Base-by-base conservation (phyloP, 2,329 filamentous ascomycete species). In the Emmonsiellopsis sp. region DNA sequence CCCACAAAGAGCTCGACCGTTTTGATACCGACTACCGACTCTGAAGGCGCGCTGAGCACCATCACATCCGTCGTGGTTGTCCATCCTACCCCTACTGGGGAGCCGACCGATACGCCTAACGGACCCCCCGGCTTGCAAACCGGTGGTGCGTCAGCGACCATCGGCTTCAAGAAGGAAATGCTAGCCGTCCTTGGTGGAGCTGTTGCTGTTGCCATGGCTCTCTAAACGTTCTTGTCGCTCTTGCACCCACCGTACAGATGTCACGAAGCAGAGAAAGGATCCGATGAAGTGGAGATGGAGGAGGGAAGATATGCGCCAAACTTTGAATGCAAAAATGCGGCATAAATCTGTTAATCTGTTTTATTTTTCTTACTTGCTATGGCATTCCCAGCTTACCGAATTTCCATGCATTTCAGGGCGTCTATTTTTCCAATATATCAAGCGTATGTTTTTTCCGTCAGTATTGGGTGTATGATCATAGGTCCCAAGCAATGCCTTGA, bases 11-110 rank as follows among this genome's bases (percentile, higher is more conserved):
- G 42, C 47, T 63, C 60, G 2, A 74, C 72, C 42, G 65, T 62
- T 58, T 61, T 71, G 53, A 66, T 63, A 51, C 74, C 70, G 34
- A 71, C 69, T 30, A 76, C 73, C 10, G 55, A 70, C 9, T 58
- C 70, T 15, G 63, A 76, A 54, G 74, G 74, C n/a, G 63, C 61
- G 13, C 51, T 69, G 20, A 66, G 64, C 57, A 76, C 73, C 42
- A 65, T 73, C 55, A 77, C 74, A 9, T 67, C 70, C 40, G 63
- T 75, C n/a, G 71, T 74, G 2, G 65, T 76, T 35, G 69, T 76
- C 44, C 65, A 72, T 43, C 70, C 72, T 8, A 67, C 67, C 11
- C 54, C 52, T 13, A 58, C 55, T 11, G 58, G 55, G 7, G 51
- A 57, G 13, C 58, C 54, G n/a, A 52, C 59, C 3, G 64, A 62